Base-by-base conservation (phyloP, 306 rosid genomes). In the Cucurbita ficifolia region DNA sequence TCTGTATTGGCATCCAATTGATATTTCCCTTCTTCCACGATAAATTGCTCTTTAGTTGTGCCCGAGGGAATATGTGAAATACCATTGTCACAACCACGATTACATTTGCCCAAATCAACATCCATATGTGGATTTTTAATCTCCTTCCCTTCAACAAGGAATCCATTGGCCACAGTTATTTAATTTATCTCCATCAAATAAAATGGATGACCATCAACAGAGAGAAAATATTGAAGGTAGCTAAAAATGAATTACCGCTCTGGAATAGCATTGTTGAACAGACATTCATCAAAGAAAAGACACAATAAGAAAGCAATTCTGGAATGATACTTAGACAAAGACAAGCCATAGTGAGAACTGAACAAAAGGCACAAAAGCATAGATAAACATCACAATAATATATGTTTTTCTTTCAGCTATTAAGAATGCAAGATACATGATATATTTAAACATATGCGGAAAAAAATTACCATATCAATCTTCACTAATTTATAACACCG, bases 101-200 rank as follows among this genome's bases (percentile, higher is more conserved):
- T 76, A 58, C 53, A 69, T 78, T 77, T 85, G 50, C 58, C 65
- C 36, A 75, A 81, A 75, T 84, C 88, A 67, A 65, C 80, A 67
- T 81, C 84, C 76, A 67, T 81, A 74, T 79, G 80, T 51, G 85
- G 82, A 72, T 74, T 70, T 45, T 79, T 79, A 78, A 56, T 54
- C 59, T 82, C 82, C 74, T 82, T 82, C 18, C 50, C 72, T 70
- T 60, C 74, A 52, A 77, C 72, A 21, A 76, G 49, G 72, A 72
- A 77, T 73, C 58, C 85, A 79, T 81, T 78, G 77, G 73, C 61
- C 72, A 76, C 92, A 78, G 81, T 29, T 78, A n/a, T n/a, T n/a
- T n/a, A 82, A 75, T 12, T 22, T 22, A 46, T 7, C 55, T 69
- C 46, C 39, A 16, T 45, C 14, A n/a, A 18, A 68, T 78, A 53